Base-by-base conservation (phyloP, 495 filamentous ascomycete genomes). In the Neurospora sp. region DNA sequence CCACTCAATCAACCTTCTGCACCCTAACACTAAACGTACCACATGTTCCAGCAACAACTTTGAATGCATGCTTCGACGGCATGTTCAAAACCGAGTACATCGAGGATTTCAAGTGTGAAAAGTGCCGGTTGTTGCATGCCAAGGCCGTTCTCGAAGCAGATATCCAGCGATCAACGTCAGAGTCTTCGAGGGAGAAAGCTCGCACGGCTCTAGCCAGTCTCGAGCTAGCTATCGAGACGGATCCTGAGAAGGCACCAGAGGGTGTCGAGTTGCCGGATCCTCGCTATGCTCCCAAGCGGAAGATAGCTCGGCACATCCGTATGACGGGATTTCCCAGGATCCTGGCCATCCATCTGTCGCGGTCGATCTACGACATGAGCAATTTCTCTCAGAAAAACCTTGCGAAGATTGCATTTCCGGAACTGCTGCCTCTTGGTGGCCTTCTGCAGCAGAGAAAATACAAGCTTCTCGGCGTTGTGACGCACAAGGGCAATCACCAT, bases 11-110 rank as follows among this genome's bases (percentile, higher is more conserved):
- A 20, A 90, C 90, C 0, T 99, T 99, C 80, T 95, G 97, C 82
- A 94, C 94, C 27, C 81, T 99, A 71, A 98, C 95, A 7, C 84
- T 99, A 49, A 93, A 94, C 75, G 96, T 99, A 4, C 96, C 96
- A 0, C 93, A 94, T 79, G 81, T 85, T 46, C 84, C 80, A 23
- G 81, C 86, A 9, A 86, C 85, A 16, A 85, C 83, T 14, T 77
- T 89, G 35, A 86, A 80, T 70, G 77, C 83, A 5, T 98, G 96
- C 79, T 95, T 98, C 73, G 96, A 99, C 81, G 92, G 92, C 20
- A 89, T 98, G 81, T 90, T 99, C 75, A 98, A 97, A 80, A 93
- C 91, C 0, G 96, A 99, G 78, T 91, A 93, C 78, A 97, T 99
- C 71, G 96, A 99, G 71, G 96, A 97, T 79, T 99, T 95, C 83